Base-by-base conservation (phyloP, 2,329 filamentous ascomycete genomes). In the Arthrobotrys sinensis region DNA sequence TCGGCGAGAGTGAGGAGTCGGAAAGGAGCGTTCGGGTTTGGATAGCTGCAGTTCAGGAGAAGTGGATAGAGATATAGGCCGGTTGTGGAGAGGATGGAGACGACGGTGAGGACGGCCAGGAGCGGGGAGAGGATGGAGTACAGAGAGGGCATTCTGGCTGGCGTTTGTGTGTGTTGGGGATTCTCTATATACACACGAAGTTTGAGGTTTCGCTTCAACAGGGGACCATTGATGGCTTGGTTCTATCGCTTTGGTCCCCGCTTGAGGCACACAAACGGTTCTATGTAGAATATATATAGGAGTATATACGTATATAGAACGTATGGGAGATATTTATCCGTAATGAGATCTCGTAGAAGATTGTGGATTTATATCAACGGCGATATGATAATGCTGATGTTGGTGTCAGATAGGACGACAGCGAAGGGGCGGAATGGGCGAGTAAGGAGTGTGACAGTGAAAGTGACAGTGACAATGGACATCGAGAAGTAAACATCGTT, bases 21-120 rank as follows among this genome's bases (percentile, higher is more conserved):
- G 82, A 92, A 91, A 12, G 89, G 88, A 3, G 89, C 89, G 55
- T 75, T 36, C 55, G 63, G 50, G 45, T 81, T 43, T 12, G 76
- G 40, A 43, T 75, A 68, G 53, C 66, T 68, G 65, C 77, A 10
- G 94, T 93, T 84, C 97, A 98, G 43, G 88, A 90, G 86, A 94
- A 98, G 82, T 7, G 96, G 94, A 83, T 97, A 98, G 45, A 95
- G 86, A 86, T 97, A 97, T 66, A 98, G 88, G 85, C 94, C 96
- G 80, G 90, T 82, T 64, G 92, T 93, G 82, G 89, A 89, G 80
- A 89, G 85, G 82, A 95, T 82, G 75, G 92, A 91, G 83, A 95
- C 82, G 60, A 93, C 90, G 52, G 92, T 83, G 62, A 89, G 84
- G 63, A 89, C 82, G 82, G 87, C 86, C 43, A 85, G 83, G 64